phyloP scores from a whole-genome alignment of 495 filamentous ascomycete genomes.

The Daldinia concentrica region DNA sequence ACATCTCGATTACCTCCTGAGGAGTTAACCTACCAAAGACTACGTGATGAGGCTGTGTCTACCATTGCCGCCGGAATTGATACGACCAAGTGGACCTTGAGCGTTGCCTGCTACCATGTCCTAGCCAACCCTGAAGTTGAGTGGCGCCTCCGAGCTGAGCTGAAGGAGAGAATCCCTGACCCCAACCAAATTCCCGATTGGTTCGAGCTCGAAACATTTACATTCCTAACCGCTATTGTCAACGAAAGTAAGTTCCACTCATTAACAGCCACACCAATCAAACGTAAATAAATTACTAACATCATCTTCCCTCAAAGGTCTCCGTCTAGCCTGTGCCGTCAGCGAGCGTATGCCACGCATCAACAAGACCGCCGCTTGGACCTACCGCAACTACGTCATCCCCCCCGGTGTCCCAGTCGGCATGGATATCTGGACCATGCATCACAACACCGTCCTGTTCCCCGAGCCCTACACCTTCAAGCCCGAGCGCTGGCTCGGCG shows the following conservation, averaged over 20 bases:
- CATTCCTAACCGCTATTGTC: conserved; percentile 53
- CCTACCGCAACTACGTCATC: conserved; percentile 24
- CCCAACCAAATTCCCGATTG: conserved; percentile 22
- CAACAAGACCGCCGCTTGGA: conserved; percentile 5
- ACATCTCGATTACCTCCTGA: conserved; percentile 41
- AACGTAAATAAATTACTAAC: not conserved
- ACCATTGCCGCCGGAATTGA: conserved; percentile 51
- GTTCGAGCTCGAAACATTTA: conserved; percentile 42
- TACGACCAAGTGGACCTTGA: conserved; percentile 46
- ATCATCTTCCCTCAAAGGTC: not conserved
- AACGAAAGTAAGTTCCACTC: conserved; percentile 43
- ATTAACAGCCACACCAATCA: not conserved
- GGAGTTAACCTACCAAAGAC: conserved; percentile 41
- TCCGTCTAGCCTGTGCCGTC: not conserved
- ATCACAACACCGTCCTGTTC: conserved; percentile 53
- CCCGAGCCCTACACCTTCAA: conserved; percentile 51
- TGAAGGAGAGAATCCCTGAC: conserved; percentile 38
- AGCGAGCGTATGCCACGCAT: conserved; percentile 14
- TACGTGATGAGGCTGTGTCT: conserved; percentile 42
- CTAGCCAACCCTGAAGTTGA: conserved; percentile 43
- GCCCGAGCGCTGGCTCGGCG: conserved; percentile 58
- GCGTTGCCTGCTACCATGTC: conserved; percentile 45
- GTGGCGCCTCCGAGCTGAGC: conserved; percentile 43
- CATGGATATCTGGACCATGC: conserved; percentile 46
- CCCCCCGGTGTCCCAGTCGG: conserved; percentile 31